Evolutionary conservation across 192 early-diverging fungal genomes (phyloP), one percentile per base, ranked within the genome.

Genomic region (Physocladia obscura): DNA sequence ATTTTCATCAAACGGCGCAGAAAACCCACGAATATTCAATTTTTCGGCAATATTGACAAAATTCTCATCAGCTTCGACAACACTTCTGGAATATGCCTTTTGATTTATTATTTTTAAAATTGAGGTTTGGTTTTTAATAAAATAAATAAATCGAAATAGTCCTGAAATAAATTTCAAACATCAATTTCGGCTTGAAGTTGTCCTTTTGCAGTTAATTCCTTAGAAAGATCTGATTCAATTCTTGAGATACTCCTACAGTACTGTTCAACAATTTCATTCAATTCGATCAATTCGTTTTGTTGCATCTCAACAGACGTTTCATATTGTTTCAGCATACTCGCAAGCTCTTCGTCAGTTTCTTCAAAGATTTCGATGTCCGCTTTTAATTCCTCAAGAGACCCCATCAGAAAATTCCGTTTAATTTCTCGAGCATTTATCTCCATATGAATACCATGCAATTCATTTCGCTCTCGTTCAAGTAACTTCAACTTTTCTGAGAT

Each of bases 281-380:
- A 30, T 35, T 49, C 22, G 2, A 29, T 29, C 5, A 70, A 31
- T 15, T 70, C 57, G 17, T 11, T 29, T 30, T 70, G 47, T 29
- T 70, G 62, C 4, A 22, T 44, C 19, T 64, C 62, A 30, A 78
- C 26, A 0, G 74, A 74, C 5, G 40, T 32, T 48, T 74, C 59
- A 57, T 75, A 71, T 48, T 77, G 83, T 3, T 78, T 74, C 5
- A 86, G 64, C 80, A 90, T 78, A 35, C 68, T 68, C 36, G 82
- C 54, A 27, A 93, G 78, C 21, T 90, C 87, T 44, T 81, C 78
- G 67, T 90, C 88, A 1, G 86, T 81, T 58, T 90, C 86, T 69
- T 48, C 67, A 38, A 65, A 77, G 61, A 65, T 54, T 59, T 73
- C 74, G 8, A 82, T 62, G 1, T 29, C 50, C 31, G 67, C 62